Evolutionary conservation across 805 yeast species (phyloP).

Genomic region (Spathaspora arborariae): DNA sequence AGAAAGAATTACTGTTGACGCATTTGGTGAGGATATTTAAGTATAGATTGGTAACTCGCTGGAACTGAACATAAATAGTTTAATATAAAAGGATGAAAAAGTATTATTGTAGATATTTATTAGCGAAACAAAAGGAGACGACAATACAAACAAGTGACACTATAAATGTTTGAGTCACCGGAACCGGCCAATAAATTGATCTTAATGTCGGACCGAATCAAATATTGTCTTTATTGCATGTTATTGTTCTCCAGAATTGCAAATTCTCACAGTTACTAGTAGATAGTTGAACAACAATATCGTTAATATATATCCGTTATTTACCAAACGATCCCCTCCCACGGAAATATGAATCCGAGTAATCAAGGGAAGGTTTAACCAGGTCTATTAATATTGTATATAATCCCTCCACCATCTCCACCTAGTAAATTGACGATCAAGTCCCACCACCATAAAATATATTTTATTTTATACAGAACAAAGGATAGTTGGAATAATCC

Average conservation of each 20-base stretch:
- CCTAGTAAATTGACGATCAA: not conserved
- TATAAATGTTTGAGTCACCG: not conserved
- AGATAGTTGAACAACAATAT: not conserved
- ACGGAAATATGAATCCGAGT: too few relatives aligned
- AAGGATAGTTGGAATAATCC: not conserved
- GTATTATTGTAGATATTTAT: not conserved
- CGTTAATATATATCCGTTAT: not conserved
- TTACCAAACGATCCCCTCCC: not conserved
- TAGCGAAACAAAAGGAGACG: not conserved
- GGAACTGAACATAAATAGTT: too few relatives aligned
- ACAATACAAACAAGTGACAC: too few relatives aligned
- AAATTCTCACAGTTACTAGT: not conserved
- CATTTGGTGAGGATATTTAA: constrained; percentile 72
- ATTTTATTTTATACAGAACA: not conserved
- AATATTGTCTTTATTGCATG: not conserved
- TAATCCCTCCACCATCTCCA: not conserved
- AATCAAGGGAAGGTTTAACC: not conserved
- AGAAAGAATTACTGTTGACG: constrained; percentile 73
- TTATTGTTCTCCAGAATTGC: not conserved
- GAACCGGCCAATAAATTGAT: not conserved
- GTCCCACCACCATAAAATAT: not conserved
- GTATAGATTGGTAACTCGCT: too few relatives aligned
- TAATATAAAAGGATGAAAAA: too few relatives aligned
- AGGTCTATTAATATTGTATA: not conserved
- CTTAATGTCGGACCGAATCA: not conserved